Evolutionary conservation across 2,329 filamentous ascomycete genomes (phyloP), one percentile per base, ranked within the genome.

Genomic region (Stagonosporopsis chrysanthemi): DNA sequence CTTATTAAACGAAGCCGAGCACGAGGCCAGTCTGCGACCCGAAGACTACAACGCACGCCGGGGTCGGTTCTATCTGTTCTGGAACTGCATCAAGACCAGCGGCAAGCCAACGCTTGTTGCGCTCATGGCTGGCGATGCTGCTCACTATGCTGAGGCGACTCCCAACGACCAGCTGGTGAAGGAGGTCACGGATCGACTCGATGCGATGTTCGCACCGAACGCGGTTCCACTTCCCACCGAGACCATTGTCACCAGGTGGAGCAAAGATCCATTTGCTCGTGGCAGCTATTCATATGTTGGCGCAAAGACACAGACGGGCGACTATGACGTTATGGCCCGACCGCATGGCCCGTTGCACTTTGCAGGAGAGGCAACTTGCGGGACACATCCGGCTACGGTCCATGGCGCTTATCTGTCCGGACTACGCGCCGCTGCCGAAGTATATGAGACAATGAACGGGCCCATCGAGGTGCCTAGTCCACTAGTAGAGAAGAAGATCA

Each of bases 21-120:
- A 86, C 58, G 81, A 83, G 3, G 83, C 87, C 54, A 96, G 92
- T 70, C 83, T 93, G 52, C 82, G 88, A 41, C 92, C 96, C 69
- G 84, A 85, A 47, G 90, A 97, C 63, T 98, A 98, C 70, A 82
- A 87, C 5, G 81, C 84, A 3, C 88, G 87, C 60, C 87, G 94
- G 50, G 94, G 94, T n/a, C 89, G 93, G 23, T 97, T 97, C 78
- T 99, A 98, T 70, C 86, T 99, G 67, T 98, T 97, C 86, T 98
- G 97, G 86, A 98, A 99, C 69, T 92, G 92, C 52, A 89, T 92
- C 58, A 91, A 92, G 66, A 96, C 91, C 3, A 92, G 90, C 42
- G 96, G 96, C 0, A 81, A 96, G 33, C 95, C 80, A 33, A 92
- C 92, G 48, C 83, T 97, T 23, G 87, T 98, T 59, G 95, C 92